Base-by-base conservation (phyloP, 768 basidiomycete genomes). In the Phlebiopsis gigantea region DNA sequence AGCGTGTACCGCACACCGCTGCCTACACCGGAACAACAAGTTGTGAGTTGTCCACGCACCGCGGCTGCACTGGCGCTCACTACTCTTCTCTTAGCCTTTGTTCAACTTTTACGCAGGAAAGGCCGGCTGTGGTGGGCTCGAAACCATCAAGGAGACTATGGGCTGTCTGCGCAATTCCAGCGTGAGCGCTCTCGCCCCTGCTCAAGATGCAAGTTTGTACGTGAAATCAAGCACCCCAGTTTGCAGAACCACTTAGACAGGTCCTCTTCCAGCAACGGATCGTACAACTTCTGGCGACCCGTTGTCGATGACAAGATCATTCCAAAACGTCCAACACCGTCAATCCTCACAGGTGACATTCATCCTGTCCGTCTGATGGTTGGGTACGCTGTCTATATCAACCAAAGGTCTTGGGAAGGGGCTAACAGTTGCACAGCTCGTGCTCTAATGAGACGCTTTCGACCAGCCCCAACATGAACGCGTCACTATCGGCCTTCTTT, bases 391-490 rank as follows among this genome's bases (percentile, higher is more conserved):
- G 31, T 6, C 14, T 6, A 6, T 34, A 34, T 14, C n/a, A n/a
- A 34, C 31, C 6, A 6, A 34, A 34, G 31, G 14, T 34, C 31
- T 6, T 39, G 3, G 34, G 12, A 9, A 39, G 8, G 2, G 12
- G 17, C 8, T 3, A 12, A 9, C 8, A 2, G 8, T 17, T 17
- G 12, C 30, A 75, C 54, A 72, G 84, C 1, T 71, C 83, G 0
- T 82, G 81, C 2, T 79, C 82, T 5, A 84, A 87, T 49, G 83
- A 87, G 63, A 81, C 84, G 1, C 66, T 80, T 34, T 73, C 77
- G 4, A 69, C 73, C 10, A 76, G 78, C 2, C 61, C 61, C 14
- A 61, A 60, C 17, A 68, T 82, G 34, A 58, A 68, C 1, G 47
- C 71, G 1, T 73, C 74, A 5, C 61, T 82, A 31, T 64, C 72